A percentile compares a stretch with the other conserved stretches of the same genome.
Conservation (phyloP, 768 basidiomycete species). For the Phaeotremella fagi region DNA sequence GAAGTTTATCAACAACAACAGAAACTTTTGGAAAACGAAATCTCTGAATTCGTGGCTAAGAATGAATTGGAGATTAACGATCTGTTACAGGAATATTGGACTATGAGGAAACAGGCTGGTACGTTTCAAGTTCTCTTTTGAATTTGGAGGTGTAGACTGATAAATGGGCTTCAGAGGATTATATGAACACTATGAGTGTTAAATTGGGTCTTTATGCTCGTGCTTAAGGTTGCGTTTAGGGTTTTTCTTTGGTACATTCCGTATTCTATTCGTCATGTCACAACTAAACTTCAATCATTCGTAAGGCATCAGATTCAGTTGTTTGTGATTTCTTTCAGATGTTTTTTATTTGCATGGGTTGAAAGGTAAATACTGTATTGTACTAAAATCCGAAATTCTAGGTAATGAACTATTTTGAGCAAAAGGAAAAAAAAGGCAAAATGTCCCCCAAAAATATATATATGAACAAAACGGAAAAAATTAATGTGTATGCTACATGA, state of each 20-base stretch:
- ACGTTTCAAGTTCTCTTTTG: constrained; percentile 11
- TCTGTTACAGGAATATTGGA: constrained; percentile 67
- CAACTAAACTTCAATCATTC: too few relatives aligned
- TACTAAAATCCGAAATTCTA: too few relatives aligned
- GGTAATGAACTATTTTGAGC: too few relatives aligned
- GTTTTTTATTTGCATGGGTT: too few relatives aligned
- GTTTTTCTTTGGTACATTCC: too few relatives aligned
- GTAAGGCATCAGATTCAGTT: too few relatives aligned
- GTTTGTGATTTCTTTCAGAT: too few relatives aligned
- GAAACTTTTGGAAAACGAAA: constrained; percentile 62
- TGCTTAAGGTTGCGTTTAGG: not conserved
- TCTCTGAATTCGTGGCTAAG: constrained; percentile 56
- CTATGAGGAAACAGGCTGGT: constrained; percentile 40
- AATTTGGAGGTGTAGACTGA: too few relatives aligned
- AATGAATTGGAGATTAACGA: constrained; percentile 70
- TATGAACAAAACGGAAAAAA: not conserved
- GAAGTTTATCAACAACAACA: constrained; percentile 59
- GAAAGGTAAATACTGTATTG: too few relatives aligned
- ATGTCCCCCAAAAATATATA: not conserved
- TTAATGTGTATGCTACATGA: not conserved
- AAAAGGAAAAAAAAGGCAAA: too few relatives aligned
- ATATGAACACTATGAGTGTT: constrained; percentile 38
- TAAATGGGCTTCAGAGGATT: constrained; percentile 17
- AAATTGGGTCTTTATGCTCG: constrained; percentile 20
- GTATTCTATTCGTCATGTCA: too few relatives aligned